Evolutionary conservation across 2,329 filamentous ascomycete genomes (phyloP).

Genomic region (Bisporella sp.): DNA sequence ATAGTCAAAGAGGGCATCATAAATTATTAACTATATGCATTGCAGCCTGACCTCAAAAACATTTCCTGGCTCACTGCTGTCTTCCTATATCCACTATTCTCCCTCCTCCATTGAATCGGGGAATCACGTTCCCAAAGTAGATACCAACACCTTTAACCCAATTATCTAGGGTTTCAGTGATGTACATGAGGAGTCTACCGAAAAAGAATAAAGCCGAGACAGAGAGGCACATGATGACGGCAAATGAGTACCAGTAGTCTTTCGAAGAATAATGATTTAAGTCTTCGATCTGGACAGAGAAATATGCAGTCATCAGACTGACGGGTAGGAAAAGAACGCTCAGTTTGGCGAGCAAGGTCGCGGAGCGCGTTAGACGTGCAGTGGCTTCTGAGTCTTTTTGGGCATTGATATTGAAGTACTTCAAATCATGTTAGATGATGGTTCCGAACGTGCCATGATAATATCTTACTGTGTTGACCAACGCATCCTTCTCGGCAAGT

Average conservation of each 20-base stretch:
- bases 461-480: conserved; percentile 55
- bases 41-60: no score
- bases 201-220: conserved; percentile 51
- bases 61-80: no score
- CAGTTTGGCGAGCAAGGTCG: conserved; percentile 66
- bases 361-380: conserved; percentile 63
- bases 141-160: conserved; percentile 10
- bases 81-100: no score
- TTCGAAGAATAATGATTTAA: conserved; percentile 49
- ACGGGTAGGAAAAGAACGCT: conserved; percentile 72
- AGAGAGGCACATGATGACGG: conserved; percentile 52
- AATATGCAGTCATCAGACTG: conserved; percentile 68
- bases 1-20: neutral
- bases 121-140: neutral
- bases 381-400: conserved; percentile 69
- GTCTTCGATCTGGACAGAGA: conserved; percentile 57
- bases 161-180: conserved; percentile 37
- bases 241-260: conserved; percentile 65
- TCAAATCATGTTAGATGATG: neutral
- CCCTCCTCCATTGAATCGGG: no score
- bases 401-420: conserved; percentile 74
- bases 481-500: conserved; percentile 61
- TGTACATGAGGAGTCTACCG: conserved; percentile 37
- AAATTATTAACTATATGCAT: neutral
- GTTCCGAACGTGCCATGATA: neutral